Evolutionary conservation across 345 rosid genomes (phyloP).

Genomic region (Syzygium aromaticum): DNA sequence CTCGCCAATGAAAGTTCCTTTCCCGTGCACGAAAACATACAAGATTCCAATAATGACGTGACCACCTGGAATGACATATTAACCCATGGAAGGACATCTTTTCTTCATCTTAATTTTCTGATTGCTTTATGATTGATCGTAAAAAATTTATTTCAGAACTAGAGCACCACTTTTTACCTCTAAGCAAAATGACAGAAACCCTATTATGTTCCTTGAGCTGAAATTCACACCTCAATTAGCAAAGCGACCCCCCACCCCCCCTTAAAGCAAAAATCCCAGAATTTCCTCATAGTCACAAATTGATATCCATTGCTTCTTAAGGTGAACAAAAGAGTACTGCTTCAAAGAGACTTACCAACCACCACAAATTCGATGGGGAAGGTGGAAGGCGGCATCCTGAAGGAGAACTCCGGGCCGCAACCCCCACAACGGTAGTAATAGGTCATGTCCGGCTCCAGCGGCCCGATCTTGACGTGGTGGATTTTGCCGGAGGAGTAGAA

Average conservation of each 20-base stretch:
- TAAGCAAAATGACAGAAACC: background rate
- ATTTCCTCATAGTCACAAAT: background rate
- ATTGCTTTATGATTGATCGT: background rate
- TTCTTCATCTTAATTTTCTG: background rate
- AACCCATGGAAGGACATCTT: background rate
- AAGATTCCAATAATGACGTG: background rate
- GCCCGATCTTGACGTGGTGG: slow-evolving; percentile 84
- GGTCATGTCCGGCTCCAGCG: slow-evolving; percentile 41
- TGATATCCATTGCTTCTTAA: background rate
- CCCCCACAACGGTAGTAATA: slow-evolving; percentile 75
- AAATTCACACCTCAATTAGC: no score
- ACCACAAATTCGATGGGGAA: slow-evolving; percentile 71
- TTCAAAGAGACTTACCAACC: slow-evolving; percentile 34
- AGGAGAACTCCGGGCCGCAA: slow-evolving; percentile 60
- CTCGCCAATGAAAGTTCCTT: background rate
- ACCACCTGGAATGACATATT: background rate
- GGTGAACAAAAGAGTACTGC: background rate
- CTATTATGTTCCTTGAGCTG: background rate
- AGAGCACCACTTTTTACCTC: background rate
- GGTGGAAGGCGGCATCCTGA: slow-evolving; percentile 64
- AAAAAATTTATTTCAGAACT: background rate
- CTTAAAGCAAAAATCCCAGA: background rate
- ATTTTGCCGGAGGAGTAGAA: slow-evolving; percentile 64
- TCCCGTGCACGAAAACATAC: background rate
- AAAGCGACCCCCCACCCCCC: background rate